These are phyloP conservation scores for Vinca major DNA, from an alignment of 305 asterid species.

Conservation along the genomic window DNA sequence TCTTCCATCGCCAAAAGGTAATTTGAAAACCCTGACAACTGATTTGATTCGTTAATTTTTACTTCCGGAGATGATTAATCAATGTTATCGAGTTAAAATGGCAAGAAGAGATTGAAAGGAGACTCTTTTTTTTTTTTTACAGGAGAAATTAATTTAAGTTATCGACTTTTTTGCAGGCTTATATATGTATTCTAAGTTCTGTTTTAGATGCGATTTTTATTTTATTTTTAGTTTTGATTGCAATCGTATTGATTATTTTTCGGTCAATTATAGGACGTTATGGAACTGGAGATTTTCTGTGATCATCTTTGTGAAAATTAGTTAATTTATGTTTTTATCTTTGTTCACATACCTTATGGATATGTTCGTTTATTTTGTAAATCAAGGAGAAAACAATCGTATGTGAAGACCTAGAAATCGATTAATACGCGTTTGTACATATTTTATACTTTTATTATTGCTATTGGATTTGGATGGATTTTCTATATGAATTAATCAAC, in stretches of 20 bases:
- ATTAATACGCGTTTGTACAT: not conserved
- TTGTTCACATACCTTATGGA: not conserved
- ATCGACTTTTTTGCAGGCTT: not conserved
- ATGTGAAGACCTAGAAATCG: not conserved
- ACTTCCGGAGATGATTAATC: not conserved
- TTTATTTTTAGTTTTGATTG: not conserved
- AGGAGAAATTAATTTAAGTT: not conserved
- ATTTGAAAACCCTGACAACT: constrained; percentile 3
- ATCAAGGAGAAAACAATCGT: not conserved
- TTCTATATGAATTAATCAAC: not conserved
- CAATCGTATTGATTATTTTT: not conserved
- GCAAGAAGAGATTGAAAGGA: not conserved
- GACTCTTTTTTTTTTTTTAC: not conserved
- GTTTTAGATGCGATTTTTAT: not conserved
- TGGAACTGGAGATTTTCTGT: not conserved
- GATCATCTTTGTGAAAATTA: constrained; percentile 1
- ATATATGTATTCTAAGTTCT: not conserved
- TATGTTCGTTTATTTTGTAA: not conserved
- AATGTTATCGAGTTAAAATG: not conserved
- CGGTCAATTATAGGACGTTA: not conserved
- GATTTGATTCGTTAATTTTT: not conserved
- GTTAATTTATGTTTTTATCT: not conserved
- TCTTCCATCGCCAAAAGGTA: not conserved
- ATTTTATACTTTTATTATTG: not conserved
- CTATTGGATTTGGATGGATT: not conserved